These are phyloP conservation scores for Dictyostelium discoideum DNA, from an alignment of 78 protist genomes.

Conservation along the genomic window DNA sequence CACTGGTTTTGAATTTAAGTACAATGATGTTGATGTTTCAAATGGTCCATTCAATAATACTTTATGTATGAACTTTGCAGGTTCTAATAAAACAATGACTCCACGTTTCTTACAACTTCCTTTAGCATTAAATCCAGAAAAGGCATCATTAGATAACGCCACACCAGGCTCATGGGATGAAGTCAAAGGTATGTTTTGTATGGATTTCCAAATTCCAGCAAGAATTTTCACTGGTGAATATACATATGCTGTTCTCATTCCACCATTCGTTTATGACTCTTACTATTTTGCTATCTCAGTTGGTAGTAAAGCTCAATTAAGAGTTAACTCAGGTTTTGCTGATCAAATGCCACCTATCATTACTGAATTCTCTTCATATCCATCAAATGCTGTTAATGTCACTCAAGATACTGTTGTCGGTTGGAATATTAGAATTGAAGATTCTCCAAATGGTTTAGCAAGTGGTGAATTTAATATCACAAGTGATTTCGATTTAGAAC, in stretches of 20 bases:
- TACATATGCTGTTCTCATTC: background rate
- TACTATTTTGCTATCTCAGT: background rate
- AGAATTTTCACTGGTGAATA: background rate
- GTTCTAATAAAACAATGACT: background rate
- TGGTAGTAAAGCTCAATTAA: background rate
- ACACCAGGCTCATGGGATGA: constrained; percentile 9
- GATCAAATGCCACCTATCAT: constrained; percentile 37
- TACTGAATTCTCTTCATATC: background rate
- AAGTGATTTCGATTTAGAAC: constrained; percentile 3
- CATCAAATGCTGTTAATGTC: background rate
- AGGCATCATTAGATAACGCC: background rate
- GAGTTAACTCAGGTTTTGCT: background rate
- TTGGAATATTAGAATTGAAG: constrained; percentile 47
- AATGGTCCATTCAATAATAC: background rate
- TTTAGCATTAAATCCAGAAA: background rate
- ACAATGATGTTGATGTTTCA: constrained; percentile 18
- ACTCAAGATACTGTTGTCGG: background rate
- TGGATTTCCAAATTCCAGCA: constrained; percentile 15
- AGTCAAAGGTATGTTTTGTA: background rate
- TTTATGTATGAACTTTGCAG: background rate
- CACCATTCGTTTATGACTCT: background rate
- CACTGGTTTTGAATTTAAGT: constrained; percentile 6
- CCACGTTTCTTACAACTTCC: background rate
- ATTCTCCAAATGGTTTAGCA: constrained; percentile 19
- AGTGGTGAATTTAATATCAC: constrained; percentile 16